A percentile compares a stretch with the other conserved stretches of the same genome.
Conservation (phyloP, 2,329 filamentous ascomycete species). For the Teratosphaeriaceae sp. region DNA sequence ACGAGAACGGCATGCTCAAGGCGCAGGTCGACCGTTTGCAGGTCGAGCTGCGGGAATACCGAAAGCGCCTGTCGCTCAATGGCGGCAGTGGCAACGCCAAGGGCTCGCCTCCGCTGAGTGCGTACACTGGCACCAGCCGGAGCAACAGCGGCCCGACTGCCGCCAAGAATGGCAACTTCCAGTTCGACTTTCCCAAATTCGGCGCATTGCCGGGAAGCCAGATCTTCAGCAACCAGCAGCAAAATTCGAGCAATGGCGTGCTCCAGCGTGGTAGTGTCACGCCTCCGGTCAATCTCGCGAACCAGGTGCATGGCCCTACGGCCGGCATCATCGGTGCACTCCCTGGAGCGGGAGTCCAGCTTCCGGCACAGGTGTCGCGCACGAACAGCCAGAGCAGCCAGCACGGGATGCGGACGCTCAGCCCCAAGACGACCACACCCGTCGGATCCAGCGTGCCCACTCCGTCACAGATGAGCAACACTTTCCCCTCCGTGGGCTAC, state of each 20-base stretch:
- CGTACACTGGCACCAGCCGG: constrained; percentile 18
- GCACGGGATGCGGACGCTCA: constrained; percentile 28
- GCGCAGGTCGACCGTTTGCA: constrained; percentile 86
- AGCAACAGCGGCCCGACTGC: constrained; percentile 21
- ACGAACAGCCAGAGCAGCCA: constrained; percentile 15
- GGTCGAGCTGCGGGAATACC: constrained; percentile 79
- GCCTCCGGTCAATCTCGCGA: constrained; percentile 12
- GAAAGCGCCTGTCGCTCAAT: constrained; percentile 69
- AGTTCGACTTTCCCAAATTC: constrained; percentile 95
- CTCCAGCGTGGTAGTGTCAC: constrained; percentile 22
- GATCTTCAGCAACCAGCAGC: constrained; percentile 35
- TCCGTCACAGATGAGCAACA: constrained; percentile 10
- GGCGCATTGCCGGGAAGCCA: constrained; percentile 60
- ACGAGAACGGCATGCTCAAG: constrained; percentile 77
- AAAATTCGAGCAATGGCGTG: constrained; percentile 35
- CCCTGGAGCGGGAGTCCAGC: background rate
- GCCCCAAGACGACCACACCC: constrained; percentile 14
- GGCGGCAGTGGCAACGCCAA: constrained; percentile 36
- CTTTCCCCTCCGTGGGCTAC: constrained; percentile 22
- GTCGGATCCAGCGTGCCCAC: constrained; percentile 20
- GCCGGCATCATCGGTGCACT: constrained; percentile 9
- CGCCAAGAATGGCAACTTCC: constrained; percentile 62
- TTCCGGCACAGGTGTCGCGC: constrained; percentile 1
- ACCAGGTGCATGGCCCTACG: background rate
- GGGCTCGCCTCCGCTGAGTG: constrained; percentile 40